Conservation (phyloP, 352 stramenopile genomes). For the Globisporangium apiculatum region DNA sequence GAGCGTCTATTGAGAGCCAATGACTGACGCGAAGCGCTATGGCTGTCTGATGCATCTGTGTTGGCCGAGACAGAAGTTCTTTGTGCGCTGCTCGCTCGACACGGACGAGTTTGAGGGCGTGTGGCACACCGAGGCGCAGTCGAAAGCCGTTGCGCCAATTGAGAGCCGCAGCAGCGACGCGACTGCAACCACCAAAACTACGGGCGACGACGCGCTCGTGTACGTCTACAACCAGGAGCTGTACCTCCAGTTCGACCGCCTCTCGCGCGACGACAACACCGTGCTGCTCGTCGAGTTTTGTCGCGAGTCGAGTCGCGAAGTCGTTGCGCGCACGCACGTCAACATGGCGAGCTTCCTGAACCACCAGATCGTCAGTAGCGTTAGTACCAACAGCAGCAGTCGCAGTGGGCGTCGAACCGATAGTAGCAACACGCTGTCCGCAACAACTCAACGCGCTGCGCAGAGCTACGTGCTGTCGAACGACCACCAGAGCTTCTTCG, state of each 20-base stretch:
- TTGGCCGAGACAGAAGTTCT: constrained; percentile 37
- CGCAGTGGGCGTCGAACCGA: neutral
- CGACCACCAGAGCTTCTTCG: constrained; percentile 80
- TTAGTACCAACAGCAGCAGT: constrained; percentile 10
- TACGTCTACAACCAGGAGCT: constrained; percentile 80
- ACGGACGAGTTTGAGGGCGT: constrained; percentile 81
- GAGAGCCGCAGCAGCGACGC: constrained; percentile 10
- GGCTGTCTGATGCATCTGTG: neutral
- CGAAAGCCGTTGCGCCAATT: constrained; percentile 32
- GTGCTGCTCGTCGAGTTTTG: constrained; percentile 80
- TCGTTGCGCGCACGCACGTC: constrained; percentile 74
- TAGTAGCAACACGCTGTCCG: neutral
- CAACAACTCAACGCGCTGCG: constrained; percentile 14
- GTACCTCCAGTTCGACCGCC: constrained; percentile 75
- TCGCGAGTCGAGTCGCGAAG: constrained; percentile 59
- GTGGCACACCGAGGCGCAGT: constrained; percentile 81
- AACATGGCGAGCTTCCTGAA: constrained; percentile 83
- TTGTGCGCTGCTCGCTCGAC: constrained; percentile 78
- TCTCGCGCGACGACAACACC: constrained; percentile 83
- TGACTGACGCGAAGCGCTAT: neutral
- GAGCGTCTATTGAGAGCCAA: too few relatives aligned
- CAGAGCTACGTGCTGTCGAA: constrained; percentile 80
- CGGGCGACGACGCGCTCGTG: constrained; percentile 21
- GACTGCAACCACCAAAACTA: neutral
- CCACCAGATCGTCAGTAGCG: constrained; percentile 7